Evolutionary conservation across 129 eudicot genomes (phyloP), one percentile per base, ranked within the genome.

Genomic region (Artemisia tridentata): DNA sequence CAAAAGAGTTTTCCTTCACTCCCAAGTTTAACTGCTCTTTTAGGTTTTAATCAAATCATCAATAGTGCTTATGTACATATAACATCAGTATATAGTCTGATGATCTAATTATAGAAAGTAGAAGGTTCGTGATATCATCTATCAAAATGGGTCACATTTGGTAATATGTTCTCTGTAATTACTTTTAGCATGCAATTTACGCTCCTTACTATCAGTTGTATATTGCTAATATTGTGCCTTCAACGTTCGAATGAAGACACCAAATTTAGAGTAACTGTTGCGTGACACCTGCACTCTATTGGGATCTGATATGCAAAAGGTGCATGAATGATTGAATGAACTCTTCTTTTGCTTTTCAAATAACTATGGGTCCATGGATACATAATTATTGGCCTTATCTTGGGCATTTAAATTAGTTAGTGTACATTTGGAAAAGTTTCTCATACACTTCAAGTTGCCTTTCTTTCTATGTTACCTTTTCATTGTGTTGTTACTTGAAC

Each of bases 1-100:
- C 80, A 23, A 27, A 77, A 60, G 45, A 27, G 55, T 69, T 23
- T 77, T 78, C 54, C 81, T 78, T 78, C 72, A 54, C 72, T 21
- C 71, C 60, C 72, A 78, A 78, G 77, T 78, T 71, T 52, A 66
- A 47, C 16, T 51, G n/a, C 60, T 29, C 71, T 63, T 43, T 63
- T 29, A 45, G 46, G 51, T 31, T 69, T 52, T 51, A 62, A 21
- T 69, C 51, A 62, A 38, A 61, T 20, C 68, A 70, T 3, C 41
- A 54, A 25, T 63, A 46, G 72, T 63, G 41, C 45, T 71, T 71
- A 25, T 78, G 77, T 78, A 78, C 62, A 78, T 78, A 70, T 23
- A 47, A 41, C 65, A 38, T 17, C 11, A 20, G 2, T 63, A 15
- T 23, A 20, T 68, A 68, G 49, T 38, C 12, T 61, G 18, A 68